These are phyloP conservation scores for Mucuna pruriens DNA, from an alignment of 306 rosid genomes.

Conservation along the genomic window DNA sequence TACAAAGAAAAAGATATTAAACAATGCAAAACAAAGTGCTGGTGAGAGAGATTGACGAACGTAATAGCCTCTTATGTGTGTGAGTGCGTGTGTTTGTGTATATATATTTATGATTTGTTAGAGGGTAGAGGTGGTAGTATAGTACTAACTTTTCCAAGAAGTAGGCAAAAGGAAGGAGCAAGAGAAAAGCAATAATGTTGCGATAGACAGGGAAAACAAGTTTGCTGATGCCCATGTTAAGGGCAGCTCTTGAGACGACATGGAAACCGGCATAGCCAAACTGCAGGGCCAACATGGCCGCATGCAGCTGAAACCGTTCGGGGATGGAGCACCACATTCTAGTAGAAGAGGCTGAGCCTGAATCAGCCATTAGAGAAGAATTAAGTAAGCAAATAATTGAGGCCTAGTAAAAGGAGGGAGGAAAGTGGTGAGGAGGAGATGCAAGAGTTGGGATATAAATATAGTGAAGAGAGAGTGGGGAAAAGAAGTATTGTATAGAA, in stretches of 20 bases:
- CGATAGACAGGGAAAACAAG: conserved; percentile 95
- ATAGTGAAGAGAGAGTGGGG: conserved; percentile 10
- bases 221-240: conserved; percentile 95
- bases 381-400: background rate
- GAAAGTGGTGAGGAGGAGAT: conserved; percentile 51
- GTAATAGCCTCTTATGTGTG: background rate
- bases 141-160: conserved; percentile 76
- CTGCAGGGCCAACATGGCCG: conserved; percentile 94
- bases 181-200: conserved; percentile 82
- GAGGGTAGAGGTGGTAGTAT: background rate
- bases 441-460: conserved; percentile 30
- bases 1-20: background rate
- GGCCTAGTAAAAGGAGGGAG: background rate
- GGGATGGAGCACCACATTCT: conserved; percentile 91
- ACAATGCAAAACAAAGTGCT: background rate
- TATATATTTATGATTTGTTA: too few species aligned
- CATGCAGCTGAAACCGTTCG: conserved; percentile 84
- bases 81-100: too few species aligned
- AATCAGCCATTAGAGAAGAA: conserved; percentile 65
- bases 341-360: conserved; percentile 44
- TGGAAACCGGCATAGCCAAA: conserved; percentile 98
- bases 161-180: conserved; percentile 89
- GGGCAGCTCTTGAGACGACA: conserved; percentile 95
- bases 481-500: background rate
- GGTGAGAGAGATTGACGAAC: background rate